Evolutionary conservation across 106 monocot genomes (phyloP), one percentile per base, ranked within the genome.

Genomic region (Xerophyta viscosa): DNA sequence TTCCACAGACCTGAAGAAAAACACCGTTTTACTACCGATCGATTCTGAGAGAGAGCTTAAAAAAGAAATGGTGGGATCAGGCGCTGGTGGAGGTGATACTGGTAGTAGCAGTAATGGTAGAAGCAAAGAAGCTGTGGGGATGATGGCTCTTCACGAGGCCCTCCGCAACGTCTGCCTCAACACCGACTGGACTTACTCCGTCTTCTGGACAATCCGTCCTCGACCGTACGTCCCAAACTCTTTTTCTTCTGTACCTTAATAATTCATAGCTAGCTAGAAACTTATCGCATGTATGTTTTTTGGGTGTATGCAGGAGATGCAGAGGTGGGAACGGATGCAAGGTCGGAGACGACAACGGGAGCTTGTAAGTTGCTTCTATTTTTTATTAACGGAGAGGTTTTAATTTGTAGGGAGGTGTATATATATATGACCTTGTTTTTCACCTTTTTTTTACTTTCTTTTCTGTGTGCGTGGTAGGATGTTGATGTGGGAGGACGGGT

Each of bases 401-500:
- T n/a, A n/a, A n/a, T n/a, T n/a, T n/a, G n/a, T n/a, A n/a, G n/a
- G n/a, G n/a, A n/a, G n/a, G n/a, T n/a, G n/a, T n/a, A n/a, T n/a
- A n/a, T 46, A 8, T 46, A 3, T 54, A n/a, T 54, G 8, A 37
- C 45, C 9, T 22, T 70, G 28, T 8, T 29, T 62, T 39, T 39
- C 39, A 12, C 15, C 15, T 39, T 39, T 14, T 44, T 14, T 46
- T 46, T 17, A 18, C 18, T 20, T 7, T 2, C 18, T 19, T 19
- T 19, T 46, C 15, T 39, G 39, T 39, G 39, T 10, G 19, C 20
- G 8, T 46, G 46, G 46, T 46, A 82, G 86, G 85, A 86, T 91
- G 91, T 56, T 91, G 78, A 91, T 91, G 85, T 91, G 86, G 90
- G 90, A 91, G 50, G 91, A 91, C 31, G 91, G 91, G 27, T 91